phyloP scores from a whole-genome alignment of 345 rosid genomes.

The Syzygium oleosum region DNA sequence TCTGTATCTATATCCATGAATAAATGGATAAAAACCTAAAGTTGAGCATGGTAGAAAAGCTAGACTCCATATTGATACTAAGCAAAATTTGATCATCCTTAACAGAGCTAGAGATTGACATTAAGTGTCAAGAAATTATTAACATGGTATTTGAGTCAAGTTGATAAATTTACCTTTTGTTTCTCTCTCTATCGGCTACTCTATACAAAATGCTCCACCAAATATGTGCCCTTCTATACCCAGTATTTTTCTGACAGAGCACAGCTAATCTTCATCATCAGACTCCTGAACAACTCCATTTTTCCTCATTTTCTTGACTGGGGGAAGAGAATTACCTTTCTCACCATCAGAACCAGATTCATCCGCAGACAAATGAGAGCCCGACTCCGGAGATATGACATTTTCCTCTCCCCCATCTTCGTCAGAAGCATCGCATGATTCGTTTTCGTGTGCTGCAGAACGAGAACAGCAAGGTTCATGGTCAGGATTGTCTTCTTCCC shows the following conservation, averaged over 20 bases:
- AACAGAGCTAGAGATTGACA: background rate
- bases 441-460: background rate
- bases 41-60: background rate
- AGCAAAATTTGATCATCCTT: background rate
- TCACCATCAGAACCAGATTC: constrained; percentile 29
- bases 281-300: constrained; percentile 44
- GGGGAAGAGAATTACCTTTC: constrained; percentile 15
- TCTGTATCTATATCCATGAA: background rate
- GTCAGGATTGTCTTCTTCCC: background rate
- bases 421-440: background rate
- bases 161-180: background rate
- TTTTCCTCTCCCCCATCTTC: constrained; percentile 20
- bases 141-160: background rate
- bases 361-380: constrained; percentile 11
- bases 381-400: constrained; percentile 12
- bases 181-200: background rate
- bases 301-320: constrained; percentile 29
- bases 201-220: background rate
- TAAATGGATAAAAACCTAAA: background rate
- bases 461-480: background rate
- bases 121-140: background rate
- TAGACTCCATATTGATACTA: background rate
- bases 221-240: background rate
- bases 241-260: background rate
- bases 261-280: constrained; percentile 30